Percentiles rank a stretch among this genome's conserved stretches.
These are phyloP conservation scores for Aspergillus sp. DNA, from an alignment of 2,329 filamentous ascomycete species.

Conservation along the genomic window DNA sequence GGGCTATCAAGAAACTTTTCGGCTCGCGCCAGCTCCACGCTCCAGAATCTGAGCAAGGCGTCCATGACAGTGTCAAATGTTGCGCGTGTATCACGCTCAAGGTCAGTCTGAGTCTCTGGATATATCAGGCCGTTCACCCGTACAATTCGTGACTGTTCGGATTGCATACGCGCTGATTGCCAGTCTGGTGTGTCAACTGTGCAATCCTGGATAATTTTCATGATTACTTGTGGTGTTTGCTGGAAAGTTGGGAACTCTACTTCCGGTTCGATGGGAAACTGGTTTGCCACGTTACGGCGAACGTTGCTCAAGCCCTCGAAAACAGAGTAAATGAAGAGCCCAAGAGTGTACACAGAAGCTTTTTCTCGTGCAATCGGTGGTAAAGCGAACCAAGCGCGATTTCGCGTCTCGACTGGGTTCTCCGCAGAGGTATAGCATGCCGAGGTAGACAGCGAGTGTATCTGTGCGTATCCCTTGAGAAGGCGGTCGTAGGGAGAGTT, in stretches of 20 bases:
- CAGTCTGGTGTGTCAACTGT: neutral
- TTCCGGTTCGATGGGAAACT: constrained; percentile 7
- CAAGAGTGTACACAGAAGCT: constrained; percentile 4
- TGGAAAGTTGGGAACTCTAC: constrained; percentile 5
- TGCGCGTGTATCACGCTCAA: constrained; percentile 1
- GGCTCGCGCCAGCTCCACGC: constrained; percentile 1
- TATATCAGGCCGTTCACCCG: constrained; percentile 4
- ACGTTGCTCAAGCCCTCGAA: constrained; percentile 10
- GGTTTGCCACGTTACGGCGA: constrained; percentile 2
- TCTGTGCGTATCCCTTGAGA: neutral
- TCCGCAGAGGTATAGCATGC: constrained; percentile 5
- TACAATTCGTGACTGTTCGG: neutral
- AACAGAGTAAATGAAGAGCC: constrained; percentile 4
- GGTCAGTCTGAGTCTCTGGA: neutral
- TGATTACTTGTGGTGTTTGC: neutral
- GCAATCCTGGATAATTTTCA: neutral
- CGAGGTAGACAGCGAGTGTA: constrained; percentile 1
- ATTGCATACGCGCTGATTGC: neutral
- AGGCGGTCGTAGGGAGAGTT: constrained; percentile 8
- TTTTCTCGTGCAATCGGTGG: constrained; percentile 4
- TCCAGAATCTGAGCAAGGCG: constrained; percentile 1
- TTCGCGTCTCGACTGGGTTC: constrained; percentile 1
- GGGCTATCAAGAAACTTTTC: constrained; percentile 2
- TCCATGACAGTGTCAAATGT: constrained; percentile 3
- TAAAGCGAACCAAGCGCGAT: constrained; percentile 10